Evolutionary conservation across 192 early-diverging fungal genomes (phyloP), one percentile per base, ranked within the genome.

Genomic region (Thoreauomyces humboldtii): DNA sequence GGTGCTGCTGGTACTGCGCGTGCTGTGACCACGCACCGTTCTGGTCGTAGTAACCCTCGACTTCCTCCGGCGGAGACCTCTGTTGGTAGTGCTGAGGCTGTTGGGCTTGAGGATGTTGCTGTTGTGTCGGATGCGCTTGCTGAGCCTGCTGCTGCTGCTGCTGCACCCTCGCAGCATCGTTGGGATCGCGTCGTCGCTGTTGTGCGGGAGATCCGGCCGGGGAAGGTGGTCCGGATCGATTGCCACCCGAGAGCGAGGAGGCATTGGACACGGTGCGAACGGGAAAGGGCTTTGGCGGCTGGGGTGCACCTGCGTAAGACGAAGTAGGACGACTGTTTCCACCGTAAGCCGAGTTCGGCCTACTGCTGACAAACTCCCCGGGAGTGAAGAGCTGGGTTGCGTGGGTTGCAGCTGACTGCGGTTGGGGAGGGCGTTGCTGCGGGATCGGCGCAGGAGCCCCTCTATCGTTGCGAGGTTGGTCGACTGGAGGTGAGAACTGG

Each of bases 191-290:
- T 21, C 59, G 12, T 6, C 59, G 59, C 24, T 61, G 42, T 45
- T 61, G 59, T 27, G 42, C 59, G 21, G 59, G 59, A 14, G 59
- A 61, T 47, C 43, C 59, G 15, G 59, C 22, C 27, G 59, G 59
- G 33, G 50, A 52, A 7, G 50, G 27, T 7, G 50, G 50, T 25
- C 50, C 50, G 19, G 50, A 52, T 15, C 9, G 50, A 31, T 29
- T 22, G 14, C 50, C 50, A 29, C 27, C 25, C 50, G 50, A 52
- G 2, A 52, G 6, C 4, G 50, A 52, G 3, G 50, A 52, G 15
- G 50, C 50, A 27, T 52, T 52, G 6, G 50, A 52, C 50, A 27
- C 27, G 6, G 50, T 52, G 4, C 50, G 50, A 27, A 52, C 32
- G 14, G 50, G 50, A 31, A 31, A 29, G 19, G 50, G 50, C n/a